Conservation (phyloP, 306 rosid genomes). For the Cicer pinnatifidum region DNA sequence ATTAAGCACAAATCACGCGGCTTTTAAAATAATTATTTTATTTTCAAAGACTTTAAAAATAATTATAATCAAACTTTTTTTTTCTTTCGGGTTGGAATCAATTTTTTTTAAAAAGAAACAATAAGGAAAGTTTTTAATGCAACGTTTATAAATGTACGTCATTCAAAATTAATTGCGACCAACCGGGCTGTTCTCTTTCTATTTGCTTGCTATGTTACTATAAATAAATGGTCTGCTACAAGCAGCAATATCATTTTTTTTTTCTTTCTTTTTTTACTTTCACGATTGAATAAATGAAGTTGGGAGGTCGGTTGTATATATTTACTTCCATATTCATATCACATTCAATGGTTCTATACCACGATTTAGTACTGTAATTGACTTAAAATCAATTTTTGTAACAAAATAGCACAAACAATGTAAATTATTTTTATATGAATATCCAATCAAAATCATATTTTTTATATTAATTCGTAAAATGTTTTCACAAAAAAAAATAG, state of each 20-base stretch:
- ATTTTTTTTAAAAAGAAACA: too few species aligned
- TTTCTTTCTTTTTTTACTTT: neutral
- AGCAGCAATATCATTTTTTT: neutral
- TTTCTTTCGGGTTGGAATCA: too few species aligned
- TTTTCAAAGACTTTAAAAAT: neutral
- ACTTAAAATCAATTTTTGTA: neutral
- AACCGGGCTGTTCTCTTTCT: neutral
- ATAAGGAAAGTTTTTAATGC: neutral
- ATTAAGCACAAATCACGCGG: too few species aligned
- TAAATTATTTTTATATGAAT: too few species aligned
- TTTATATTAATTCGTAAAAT: too few species aligned
- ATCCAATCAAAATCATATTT: too few species aligned
- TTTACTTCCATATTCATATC: neutral
- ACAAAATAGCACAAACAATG: too few species aligned
- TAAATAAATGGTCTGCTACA: neutral
- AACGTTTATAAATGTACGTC: neutral
- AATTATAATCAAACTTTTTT: neutral
- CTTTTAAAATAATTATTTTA: too few species aligned
- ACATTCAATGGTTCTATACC: neutral
- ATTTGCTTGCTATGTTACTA: neutral
- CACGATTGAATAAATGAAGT: neutral
- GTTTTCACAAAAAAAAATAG: too few species aligned
- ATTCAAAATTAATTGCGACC: neutral
- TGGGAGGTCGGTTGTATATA: neutral
- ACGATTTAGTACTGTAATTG: neutral